These are phyloP conservation scores for Saccharomycopsis sp. DNA, from an alignment of 805 yeast species.

Conservation along the genomic window DNA sequence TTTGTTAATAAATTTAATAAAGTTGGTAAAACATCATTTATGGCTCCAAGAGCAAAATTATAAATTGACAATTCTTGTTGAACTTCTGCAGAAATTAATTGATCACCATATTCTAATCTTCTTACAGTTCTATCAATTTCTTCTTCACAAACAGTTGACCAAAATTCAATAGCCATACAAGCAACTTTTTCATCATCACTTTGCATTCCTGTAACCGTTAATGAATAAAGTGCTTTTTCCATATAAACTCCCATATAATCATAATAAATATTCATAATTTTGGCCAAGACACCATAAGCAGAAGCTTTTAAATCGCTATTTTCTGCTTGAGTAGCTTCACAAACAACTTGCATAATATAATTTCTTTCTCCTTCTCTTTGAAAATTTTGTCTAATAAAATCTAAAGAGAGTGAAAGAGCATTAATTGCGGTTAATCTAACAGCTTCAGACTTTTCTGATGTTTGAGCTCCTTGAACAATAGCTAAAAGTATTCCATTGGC, in stretches of 20 bases:
- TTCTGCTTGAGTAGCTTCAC: constrained; percentile 94
- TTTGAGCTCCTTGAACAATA: constrained; percentile 91
- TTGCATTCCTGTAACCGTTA: constrained; percentile 89
- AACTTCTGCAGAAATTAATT: constrained; percentile 24
- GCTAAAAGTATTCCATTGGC: constrained; percentile 91
- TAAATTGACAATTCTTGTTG: constrained; percentile 34
- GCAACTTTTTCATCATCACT: constrained; percentile 76
- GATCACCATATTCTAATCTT: constrained; percentile 47
- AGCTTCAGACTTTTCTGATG: constrained; percentile 57
- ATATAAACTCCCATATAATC: constrained; percentile 85
- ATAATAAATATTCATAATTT: constrained; percentile 85
- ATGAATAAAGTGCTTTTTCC: constrained; percentile 90
- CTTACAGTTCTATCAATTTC: constrained; percentile 74
- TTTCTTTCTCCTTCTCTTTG: constrained; percentile 91
- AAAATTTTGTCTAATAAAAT: constrained; percentile 80
- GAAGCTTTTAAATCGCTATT: constrained; percentile 80
- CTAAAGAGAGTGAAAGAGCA: constrained; percentile 85
- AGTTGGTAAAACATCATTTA: constrained; percentile 80
- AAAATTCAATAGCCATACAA: constrained; percentile 97
- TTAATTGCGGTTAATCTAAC: constrained; percentile 87
- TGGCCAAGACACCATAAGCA: constrained; percentile 91
- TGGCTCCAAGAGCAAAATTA: constrained; percentile 79
- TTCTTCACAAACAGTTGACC: constrained; percentile 99
- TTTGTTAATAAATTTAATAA: constrained; percentile 67
- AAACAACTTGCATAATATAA: constrained; percentile 96